Evolutionary conservation across 2,329 filamentous ascomycete genomes (phyloP).

Genomic region (Aspergillus tanneri): DNA sequence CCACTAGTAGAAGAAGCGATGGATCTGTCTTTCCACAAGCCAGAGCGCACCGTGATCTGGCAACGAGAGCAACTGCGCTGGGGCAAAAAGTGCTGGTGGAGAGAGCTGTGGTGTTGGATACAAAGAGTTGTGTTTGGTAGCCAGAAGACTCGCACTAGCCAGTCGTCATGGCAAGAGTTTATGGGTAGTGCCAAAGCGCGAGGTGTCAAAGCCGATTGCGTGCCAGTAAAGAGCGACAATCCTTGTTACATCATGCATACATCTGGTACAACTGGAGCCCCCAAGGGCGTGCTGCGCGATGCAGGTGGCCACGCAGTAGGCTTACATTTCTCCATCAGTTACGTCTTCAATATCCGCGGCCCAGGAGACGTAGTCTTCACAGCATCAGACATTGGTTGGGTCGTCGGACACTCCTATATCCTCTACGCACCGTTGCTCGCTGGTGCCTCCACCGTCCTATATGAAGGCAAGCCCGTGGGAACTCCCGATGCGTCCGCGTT

Average conservation of each 20-base stretch:
- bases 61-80: constrained; percentile 92
- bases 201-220: constrained; percentile 5
- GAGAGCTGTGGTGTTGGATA: background rate
- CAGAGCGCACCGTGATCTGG: background rate
- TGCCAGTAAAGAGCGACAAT: constrained; percentile 58
- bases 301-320: constrained; percentile 87
- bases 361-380: constrained; percentile 88
- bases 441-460: constrained; percentile 87
- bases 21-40: background rate
- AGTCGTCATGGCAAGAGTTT: constrained; percentile 74
- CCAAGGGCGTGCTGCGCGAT: constrained; percentile 95
- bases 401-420: constrained; percentile 94
- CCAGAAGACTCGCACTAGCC: constrained; percentile 78
- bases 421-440: constrained; percentile 89
- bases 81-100: constrained; percentile 55
- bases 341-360: constrained; percentile 88
- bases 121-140: background rate
- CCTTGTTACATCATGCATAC: constrained; percentile 95
- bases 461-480: constrained; percentile 77
- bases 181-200: background rate
- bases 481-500: constrained; percentile 48
- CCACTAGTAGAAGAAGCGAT: constrained; percentile 1
- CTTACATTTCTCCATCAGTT: constrained; percentile 85
- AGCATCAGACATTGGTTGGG: constrained; percentile 95
- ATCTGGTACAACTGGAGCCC: constrained; percentile 92